Evolutionary conservation across 208 protist genomes (phyloP).

Genomic region (Trypanosoma mega): DNA sequence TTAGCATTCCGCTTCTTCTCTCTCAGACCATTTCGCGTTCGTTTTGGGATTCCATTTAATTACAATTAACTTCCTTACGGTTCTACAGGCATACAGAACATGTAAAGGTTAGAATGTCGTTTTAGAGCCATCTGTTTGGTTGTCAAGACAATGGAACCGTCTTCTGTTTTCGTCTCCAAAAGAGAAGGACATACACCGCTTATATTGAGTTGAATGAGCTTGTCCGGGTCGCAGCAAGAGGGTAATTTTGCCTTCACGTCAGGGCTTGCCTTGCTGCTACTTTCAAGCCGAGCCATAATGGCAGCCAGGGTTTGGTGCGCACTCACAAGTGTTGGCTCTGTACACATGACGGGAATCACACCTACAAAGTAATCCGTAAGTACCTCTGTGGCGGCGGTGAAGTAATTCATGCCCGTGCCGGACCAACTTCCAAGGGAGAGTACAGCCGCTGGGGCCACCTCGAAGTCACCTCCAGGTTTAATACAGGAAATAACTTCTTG

Average conservation of each 20-base stretch:
- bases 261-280: constrained; percentile 21
- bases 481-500: constrained; percentile 1
- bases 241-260: constrained; percentile 14
- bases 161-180: neutral
- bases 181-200: constrained; percentile 6
- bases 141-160: neutral
- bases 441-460: constrained; percentile 25
- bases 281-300: constrained; percentile 35
- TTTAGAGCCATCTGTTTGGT: neutral
- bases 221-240: constrained; percentile 1
- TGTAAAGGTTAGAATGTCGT: constrained; percentile 26
- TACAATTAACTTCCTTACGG: neutral
- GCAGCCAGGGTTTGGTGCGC: constrained; percentile 45
- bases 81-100: constrained; percentile 17
- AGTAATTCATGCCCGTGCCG: constrained; percentile 59
- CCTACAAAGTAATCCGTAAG: constrained; percentile 44
- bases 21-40: no score
- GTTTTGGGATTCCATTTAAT: neutral
- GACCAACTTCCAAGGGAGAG: constrained; percentile 37
- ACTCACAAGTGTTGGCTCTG: constrained; percentile 64
- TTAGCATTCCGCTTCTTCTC: no score
- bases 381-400: constrained; percentile 46
- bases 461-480: neutral
- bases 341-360: constrained; percentile 39
- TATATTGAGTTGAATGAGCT: constrained; percentile 21